Base-by-base conservation (phyloP, 805 yeast species). In the Candida pini region DNA sequence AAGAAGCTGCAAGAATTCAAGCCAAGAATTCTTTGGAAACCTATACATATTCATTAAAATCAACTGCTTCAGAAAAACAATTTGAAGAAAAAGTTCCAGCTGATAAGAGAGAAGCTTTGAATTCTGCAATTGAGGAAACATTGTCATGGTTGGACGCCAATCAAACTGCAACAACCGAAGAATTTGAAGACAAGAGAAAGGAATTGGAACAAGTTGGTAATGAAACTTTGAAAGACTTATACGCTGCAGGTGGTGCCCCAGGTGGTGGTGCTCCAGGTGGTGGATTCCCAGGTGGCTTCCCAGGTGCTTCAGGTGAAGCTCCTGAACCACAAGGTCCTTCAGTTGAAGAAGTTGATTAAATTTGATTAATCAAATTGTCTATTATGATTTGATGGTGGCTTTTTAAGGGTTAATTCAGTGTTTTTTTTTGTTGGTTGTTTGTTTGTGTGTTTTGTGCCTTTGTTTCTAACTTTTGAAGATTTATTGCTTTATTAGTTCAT, bases 171-270 rank as follows among this genome's bases (percentile, higher is more conserved):
- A 66, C 95, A 36, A 76, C 86, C 36, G 97, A 90, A 59, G 97
- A 89, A 74, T 89, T 68, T 65, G 74, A 78, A 57, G 96, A 87
- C 69, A 83, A 77, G 73, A 94, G 87, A 74, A 90, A 89, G 81
- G 97, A 89, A 69, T 80, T 89, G 57, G 97, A 90, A 74, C 82
- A 77, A 51, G 76, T 81, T 65, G 95, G 95, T 52, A 89, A 89
- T 76, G 97, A 97, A 63, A 85, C 88, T 68, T 81, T 90, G 88
- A 78, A 87, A 64, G 88, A 89, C 75, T 87, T 94, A 74, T 90
- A 90, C 78, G 92, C 84, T 64, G 88, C 80, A 48, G 95, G 88
- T 62, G 95, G 88, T 64, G 83, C 80, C 53, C 85, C 86, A 53
- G 87, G 52, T 36, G 76, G 80, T 51, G 73, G 67, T 50, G 26